phyloP scores from a whole-genome alignment of 768 basidiomycete species.

The Podaxis pistillaris region DNA sequence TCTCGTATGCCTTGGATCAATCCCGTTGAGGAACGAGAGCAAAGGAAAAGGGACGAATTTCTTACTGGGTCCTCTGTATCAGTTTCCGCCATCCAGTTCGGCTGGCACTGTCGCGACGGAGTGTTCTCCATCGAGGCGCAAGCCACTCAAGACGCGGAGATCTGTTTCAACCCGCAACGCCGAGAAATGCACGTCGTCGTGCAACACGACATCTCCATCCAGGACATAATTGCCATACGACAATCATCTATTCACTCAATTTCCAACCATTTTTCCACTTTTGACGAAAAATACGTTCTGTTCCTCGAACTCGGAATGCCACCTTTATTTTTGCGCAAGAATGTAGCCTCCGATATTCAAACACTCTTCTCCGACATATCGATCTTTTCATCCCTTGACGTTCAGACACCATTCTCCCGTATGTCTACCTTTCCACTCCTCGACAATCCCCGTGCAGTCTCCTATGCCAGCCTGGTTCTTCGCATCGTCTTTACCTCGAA shows the following conservation, averaged over 20 bases:
- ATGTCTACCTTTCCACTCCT: conserved; percentile 10
- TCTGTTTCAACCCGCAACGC: conserved; percentile 41
- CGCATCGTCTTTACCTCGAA: conserved; percentile 44
- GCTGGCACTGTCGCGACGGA: conserved; percentile 60
- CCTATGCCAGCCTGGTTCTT: conserved; percentile 51
- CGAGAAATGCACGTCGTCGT: conserved; percentile 46
- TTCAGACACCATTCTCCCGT: background rate
- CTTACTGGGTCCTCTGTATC: conserved; percentile 28
- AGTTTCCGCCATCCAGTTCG: conserved; percentile 49
- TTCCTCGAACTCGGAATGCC: conserved; percentile 42
- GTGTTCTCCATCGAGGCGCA: conserved; percentile 51
- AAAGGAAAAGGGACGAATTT: conserved; percentile 28
- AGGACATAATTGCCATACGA: conserved; percentile 39
- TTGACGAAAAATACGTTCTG: conserved; percentile 31
- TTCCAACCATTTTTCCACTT: conserved; percentile 31
- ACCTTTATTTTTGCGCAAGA: conserved; percentile 18
- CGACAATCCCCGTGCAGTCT: conserved; percentile 40
- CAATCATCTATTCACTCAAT: conserved; percentile 43
- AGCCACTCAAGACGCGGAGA: conserved; percentile 18
- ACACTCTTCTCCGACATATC: too few relatives aligned
- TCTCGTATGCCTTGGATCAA: conserved; percentile 39
- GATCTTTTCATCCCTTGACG: background rate
- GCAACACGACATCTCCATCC: conserved; percentile 14
- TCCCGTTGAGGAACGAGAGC: conserved; percentile 33
- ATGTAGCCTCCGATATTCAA: background rate